phyloP scores from a whole-genome alignment of 148 eudicot species.

The Dianthus caryophyllus region DNA sequence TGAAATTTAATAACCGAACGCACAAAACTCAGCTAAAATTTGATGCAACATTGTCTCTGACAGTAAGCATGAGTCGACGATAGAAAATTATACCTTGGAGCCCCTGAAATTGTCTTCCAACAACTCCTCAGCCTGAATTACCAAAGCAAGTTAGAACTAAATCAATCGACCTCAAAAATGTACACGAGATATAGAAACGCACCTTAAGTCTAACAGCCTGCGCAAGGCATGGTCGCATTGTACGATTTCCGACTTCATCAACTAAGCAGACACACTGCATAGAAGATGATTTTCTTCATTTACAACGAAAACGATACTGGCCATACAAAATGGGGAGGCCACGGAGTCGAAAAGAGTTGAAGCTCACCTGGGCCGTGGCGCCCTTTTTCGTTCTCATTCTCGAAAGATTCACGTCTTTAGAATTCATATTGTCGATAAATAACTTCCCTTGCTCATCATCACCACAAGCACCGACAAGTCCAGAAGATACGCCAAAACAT shows the following conservation, averaged over 20 bases:
- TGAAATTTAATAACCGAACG: background rate
- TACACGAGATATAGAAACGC: constrained; percentile 13
- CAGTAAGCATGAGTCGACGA: background rate
- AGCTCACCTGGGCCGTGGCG: constrained; percentile 72
- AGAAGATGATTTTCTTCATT: constrained; percentile 7
- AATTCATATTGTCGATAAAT: constrained; percentile 60
- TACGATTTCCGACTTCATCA: constrained; percentile 82
- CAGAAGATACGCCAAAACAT: constrained; percentile 71
- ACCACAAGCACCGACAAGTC: constrained; percentile 90
- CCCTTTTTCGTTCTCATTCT: constrained; percentile 63
- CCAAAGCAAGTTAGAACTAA: background rate
- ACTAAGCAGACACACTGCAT: constrained; percentile 94
- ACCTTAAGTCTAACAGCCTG: constrained; percentile 88
- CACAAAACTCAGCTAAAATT: background rate
- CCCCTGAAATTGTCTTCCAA: constrained; percentile 68
- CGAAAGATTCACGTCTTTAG: constrained; percentile 56
- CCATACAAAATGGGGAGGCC: background rate
- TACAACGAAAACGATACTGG: background rate
- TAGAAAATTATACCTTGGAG: constrained; percentile 53
- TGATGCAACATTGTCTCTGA: background rate
- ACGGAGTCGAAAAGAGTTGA: background rate
- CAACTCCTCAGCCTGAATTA: constrained; percentile 68
- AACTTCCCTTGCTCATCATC: constrained; percentile 74
- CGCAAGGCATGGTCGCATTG: constrained; percentile 93
- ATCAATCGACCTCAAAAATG: background rate